Percentiles rank a stretch among this genome's conserved stretches.
These are phyloP conservation scores for Sutorius eximius DNA, from an alignment of 1,284 basidiomycete species.

Conservation along the genomic window DNA sequence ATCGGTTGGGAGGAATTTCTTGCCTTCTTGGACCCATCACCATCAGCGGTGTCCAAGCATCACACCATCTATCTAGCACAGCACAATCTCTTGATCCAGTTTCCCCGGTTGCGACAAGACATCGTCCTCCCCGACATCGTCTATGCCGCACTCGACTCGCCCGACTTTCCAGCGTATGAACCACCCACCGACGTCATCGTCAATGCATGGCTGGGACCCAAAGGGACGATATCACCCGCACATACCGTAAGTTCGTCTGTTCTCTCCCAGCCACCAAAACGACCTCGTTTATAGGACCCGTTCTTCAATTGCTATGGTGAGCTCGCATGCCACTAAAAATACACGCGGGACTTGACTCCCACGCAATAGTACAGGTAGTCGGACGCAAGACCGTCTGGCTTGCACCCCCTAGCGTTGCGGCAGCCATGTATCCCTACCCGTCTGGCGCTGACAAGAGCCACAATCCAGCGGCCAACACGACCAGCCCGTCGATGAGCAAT, in stretches of 20 bases:
- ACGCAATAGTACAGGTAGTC: slow-evolving; percentile 74
- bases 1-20: slow-evolving; percentile 81
- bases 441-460: slow-evolving; percentile 23
- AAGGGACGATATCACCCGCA: slow-evolving; percentile 77
- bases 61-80: slow-evolving; percentile 86
- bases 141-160: slow-evolving; percentile 61
- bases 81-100: slow-evolving; percentile 82
- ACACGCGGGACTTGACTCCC: slow-evolving; percentile 5
- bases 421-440: slow-evolving; percentile 29
- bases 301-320: slow-evolving; percentile 90
- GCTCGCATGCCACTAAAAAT: slow-evolving; percentile 9
- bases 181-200: slow-evolving; percentile 74
- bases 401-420: slow-evolving; percentile 60
- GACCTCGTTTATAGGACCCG: slow-evolving; percentile 66
- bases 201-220: slow-evolving; percentile 90
- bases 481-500: slow-evolving; percentile 53
- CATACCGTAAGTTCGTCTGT: slow-evolving; percentile 74
- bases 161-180: slow-evolving; percentile 51
- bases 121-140: slow-evolving; percentile 86
- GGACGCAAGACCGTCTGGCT: slow-evolving; percentile 93
- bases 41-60: slow-evolving; percentile 32
- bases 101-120: slow-evolving; percentile 76
- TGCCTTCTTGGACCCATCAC: slow-evolving; percentile 46
- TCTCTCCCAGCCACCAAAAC: not conserved
- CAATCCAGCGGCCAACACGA: slow-evolving; percentile 42